Conservation (phyloP, 129 eudicot species). For the Pittosporum tobira region DNA sequence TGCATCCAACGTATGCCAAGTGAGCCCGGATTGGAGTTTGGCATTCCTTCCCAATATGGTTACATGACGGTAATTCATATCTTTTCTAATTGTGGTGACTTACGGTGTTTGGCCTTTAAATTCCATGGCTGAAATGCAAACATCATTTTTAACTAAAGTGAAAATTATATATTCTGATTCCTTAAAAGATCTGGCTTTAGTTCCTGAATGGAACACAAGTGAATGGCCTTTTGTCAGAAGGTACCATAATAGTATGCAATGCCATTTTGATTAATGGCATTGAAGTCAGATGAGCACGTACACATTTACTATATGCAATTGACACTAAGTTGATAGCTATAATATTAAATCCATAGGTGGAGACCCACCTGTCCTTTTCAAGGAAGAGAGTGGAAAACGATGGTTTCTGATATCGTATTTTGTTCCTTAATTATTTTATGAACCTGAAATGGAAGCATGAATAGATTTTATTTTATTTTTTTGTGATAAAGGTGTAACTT, state of each 20-base stretch:
- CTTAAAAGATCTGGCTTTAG: neutral
- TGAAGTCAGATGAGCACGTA: too few relatives aligned
- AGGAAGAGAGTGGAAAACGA: neutral
- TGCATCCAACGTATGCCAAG: conserved; percentile 99
- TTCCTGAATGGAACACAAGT: neutral
- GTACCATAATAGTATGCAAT: too few relatives aligned
- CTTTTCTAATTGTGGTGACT: neutral
- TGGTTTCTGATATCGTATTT: neutral
- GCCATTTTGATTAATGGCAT: too few relatives aligned
- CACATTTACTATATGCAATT: too few relatives aligned
- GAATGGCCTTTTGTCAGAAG: too few relatives aligned
- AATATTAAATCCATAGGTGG: too few relatives aligned
- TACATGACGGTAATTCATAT: conserved; percentile 73
- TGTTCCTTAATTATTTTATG: neutral
- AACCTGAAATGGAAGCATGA: neutral
- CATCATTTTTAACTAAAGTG: neutral
- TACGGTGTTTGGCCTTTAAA: neutral
- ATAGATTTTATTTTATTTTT: too few relatives aligned
- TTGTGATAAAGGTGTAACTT: neutral
- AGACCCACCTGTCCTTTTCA: too few relatives aligned
- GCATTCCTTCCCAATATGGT: conserved; percentile 84
- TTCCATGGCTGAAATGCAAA: neutral
- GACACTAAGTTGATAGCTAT: too few relatives aligned
- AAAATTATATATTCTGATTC: too few relatives aligned
- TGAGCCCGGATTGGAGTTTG: conserved; percentile 82